Evolutionary conservation across 805 yeast genomes (phyloP).

Genomic region (Komagataella phaffii): DNA sequence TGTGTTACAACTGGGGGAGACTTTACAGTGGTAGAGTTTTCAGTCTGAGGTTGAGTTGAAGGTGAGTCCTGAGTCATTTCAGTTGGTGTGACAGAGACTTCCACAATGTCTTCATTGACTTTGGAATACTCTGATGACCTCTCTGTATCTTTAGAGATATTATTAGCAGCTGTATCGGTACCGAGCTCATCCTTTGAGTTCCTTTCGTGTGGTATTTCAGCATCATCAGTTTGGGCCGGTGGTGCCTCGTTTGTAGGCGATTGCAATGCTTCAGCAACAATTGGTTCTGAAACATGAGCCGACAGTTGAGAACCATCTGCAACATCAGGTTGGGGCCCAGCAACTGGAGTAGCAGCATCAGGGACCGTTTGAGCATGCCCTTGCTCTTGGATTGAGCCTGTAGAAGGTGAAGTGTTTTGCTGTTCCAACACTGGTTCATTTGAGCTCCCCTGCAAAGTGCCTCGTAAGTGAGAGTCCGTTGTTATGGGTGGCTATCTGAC

Average conservation of each 20-base stretch:
- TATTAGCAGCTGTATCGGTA: too few relatives aligned
- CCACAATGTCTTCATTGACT: neutral
- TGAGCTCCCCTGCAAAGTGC: neutral
- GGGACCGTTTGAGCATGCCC: neutral
- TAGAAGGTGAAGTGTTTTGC: neutral
- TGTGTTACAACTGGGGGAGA: neutral
- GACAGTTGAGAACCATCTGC: neutral
- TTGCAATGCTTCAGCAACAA: neutral
- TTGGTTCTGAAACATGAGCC: neutral
- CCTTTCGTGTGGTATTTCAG: neutral
- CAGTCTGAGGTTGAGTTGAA: neutral
- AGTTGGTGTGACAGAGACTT: neutral
- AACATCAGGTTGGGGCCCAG: neutral
- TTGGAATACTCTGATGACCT: neutral
- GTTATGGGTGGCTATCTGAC: neutral
- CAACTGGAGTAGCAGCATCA: neutral
- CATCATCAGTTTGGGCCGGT: neutral
- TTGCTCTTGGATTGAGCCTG: neutral
- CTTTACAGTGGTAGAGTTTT: neutral
- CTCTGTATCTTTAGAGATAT: too few relatives aligned
- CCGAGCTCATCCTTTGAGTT: neutral
- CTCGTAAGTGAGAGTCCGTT: neutral
- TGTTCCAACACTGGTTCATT: neutral
- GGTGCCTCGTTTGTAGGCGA: neutral
- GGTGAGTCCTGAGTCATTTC: neutral